Base-by-base conservation (phyloP, 306 rosid genomes). In the Inga leiocalycina region DNA sequence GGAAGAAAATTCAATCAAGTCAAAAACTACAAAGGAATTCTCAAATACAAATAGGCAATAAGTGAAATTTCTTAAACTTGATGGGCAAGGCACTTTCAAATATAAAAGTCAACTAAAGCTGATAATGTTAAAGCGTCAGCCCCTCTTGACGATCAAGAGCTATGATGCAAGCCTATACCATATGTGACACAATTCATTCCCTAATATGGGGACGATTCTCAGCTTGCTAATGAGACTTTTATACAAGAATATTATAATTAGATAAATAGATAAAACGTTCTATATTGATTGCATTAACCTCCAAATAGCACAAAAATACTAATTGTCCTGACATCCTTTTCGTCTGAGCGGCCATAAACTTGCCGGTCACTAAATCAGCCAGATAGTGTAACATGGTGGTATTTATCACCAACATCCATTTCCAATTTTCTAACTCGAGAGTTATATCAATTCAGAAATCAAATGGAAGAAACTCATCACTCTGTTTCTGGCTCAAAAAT, bases 401-500 rank as follows among this genome's bases (percentile, higher is more conserved):
- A 39, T 69, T 19, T 17, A 69, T 16, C 4, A 69, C 5, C 8
- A 9, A 37, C 41, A 39, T 69, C 74, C 30, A 41, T 69, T 39
- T 41, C 7, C 30, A 69, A 69, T 12, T 39, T 69, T 19, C 45
- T 69, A 69, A 69, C 46, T 19, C 4, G 19, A 68, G 27, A 6
- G 6, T 68, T 68, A 11, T 61, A 62, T 59, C 69, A 44, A 34
- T 54, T 54, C 51, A 44, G 54, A 39, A 78, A 62, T 41, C n/a
- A 73, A 44, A 66, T 74, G 34, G 24, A 32, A 65, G 80, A 51
- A 80, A 30, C 10, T 22, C 51, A 61, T 17, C 19, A 15, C 14
- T n/a, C 13, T 32, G 24, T 44, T 79, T 49, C 34, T 30, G 37
- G 43, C 73, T 24, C 72, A 67, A 66, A 34, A 80, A 68, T 80